phyloP scores from a whole-genome alignment of 2,329 filamentous ascomycete genomes.

The Juglanconis juglandina region DNA sequence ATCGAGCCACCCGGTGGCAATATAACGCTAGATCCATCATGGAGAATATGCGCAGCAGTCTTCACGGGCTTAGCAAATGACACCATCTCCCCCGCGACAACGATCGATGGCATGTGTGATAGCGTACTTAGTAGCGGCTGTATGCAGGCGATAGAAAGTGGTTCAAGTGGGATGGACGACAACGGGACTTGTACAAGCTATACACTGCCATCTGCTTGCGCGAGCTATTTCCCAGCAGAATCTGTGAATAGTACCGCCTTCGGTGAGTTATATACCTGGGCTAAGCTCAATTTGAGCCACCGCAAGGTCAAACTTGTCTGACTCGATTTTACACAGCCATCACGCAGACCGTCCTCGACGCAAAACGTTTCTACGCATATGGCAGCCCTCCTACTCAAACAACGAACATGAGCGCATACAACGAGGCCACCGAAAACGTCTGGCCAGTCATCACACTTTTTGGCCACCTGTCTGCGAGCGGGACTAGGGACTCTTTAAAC shows the following conservation, averaged over 20 bases:
- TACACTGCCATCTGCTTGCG: not conserved
- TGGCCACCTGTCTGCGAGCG: conserved; percentile 2
- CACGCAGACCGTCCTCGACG: conserved; percentile 7
- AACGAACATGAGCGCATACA: not conserved
- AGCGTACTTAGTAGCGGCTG: not conserved
- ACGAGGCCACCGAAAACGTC: conserved; percentile 4
- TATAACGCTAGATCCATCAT: conserved; percentile 1
- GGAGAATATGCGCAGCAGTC: conserved; percentile 11
- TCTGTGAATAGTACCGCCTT: not conserved
- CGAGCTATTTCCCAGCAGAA: not conserved
- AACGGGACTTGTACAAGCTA: conserved; percentile 1
- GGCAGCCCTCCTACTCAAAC: not conserved
- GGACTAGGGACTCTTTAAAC: not conserved
- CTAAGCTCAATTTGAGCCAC: not conserved
- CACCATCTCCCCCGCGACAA: not conserved
- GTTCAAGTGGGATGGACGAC: conserved; percentile 4
- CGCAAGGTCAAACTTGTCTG: not conserved
- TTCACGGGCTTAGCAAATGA: conserved; percentile 1
- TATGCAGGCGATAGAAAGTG: not conserved
- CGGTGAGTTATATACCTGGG: not conserved
- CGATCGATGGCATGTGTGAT: conserved; percentile 4
- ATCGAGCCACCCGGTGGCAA: not conserved
- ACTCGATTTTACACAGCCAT: not conserved
- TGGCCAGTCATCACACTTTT: conserved; percentile 10
- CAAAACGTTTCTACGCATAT: conserved; percentile 12